Percentiles rank a stretch among this genome's conserved stretches.
Evolutionary conservation across 257 asterid genomes (phyloP).

Genomic region (Solanum chmielewskii): DNA sequence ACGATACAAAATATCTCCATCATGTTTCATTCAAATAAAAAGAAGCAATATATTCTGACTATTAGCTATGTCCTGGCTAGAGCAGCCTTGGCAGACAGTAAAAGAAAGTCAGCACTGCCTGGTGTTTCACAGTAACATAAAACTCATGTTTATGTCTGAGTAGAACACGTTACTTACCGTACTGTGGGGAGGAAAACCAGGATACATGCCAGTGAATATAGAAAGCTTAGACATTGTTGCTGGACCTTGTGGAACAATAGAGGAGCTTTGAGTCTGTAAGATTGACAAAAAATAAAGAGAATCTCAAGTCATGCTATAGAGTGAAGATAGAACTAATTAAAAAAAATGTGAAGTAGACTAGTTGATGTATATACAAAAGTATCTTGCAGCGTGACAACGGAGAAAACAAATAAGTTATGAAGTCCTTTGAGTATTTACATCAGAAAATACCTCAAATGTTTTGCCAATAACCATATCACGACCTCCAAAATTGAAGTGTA

Average conservation of each 20-base stretch:
- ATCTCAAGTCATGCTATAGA: neutral
- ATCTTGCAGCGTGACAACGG: neutral
- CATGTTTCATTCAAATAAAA: neutral
- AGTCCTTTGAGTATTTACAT: neutral
- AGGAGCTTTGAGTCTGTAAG: slow-evolving; percentile 31
- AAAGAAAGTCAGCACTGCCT: neutral
- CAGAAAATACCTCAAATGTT: slow-evolving; percentile 31
- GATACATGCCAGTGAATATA: slow-evolving; percentile 29
- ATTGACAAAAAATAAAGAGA: neutral
- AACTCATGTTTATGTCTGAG: neutral
- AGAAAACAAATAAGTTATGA: neutral
- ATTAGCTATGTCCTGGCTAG: neutral
- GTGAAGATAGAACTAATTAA: neutral
- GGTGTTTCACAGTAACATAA: neutral
- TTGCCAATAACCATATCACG: slow-evolving; percentile 31
- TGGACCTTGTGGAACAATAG: slow-evolving; percentile 32
- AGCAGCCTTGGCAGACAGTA: neutral
- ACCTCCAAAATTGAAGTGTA: slow-evolving; percentile 18
- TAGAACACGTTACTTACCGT: slow-evolving; percentile 22
- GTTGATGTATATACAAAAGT: neutral
- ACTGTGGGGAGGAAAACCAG: slow-evolving; percentile 41
- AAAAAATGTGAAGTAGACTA: neutral
- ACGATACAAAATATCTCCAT: neutral
- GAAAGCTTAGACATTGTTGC: slow-evolving; percentile 32
- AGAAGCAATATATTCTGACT: neutral